Base-by-base conservation (phyloP, 352 stramenopile species). In the Blastocystis sp. region DNA sequence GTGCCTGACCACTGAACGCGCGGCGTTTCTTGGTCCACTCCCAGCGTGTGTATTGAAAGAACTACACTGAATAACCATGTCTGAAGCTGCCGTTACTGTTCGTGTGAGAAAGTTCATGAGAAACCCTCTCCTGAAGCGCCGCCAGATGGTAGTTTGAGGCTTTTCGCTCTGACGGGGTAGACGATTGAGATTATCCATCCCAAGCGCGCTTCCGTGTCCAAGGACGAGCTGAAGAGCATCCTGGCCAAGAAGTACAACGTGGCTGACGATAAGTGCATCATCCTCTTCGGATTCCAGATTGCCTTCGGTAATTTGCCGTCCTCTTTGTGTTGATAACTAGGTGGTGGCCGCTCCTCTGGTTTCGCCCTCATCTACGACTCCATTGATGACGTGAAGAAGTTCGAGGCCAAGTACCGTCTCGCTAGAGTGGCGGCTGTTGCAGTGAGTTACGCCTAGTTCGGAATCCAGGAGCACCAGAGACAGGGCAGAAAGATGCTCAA, bases 211-310 rank as follows among this genome's bases (percentile, higher is more conserved):
- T 71, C 62, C 45, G 62, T 90, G 2, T 65, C 88, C n/a, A 89
- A 89, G 67, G 53, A 90, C 61, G 88, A 90, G 45, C 82, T 90
- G 19, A 89, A 90, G 76, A 64, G 70, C 45, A 80, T 87, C 60
- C 82, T 88, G 53, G 65, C 88, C 60, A 90, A 80, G 41, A 80
- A 76, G 40, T 76, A 81, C 65, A 76, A 90, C 40, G 88, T 88
- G 28, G 52, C 65, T 19, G 88, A 90, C 59, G 80, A 64, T 52
- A 80, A 89, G 41, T 84, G 66, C 53, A 81, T 88, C 40, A 86
- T 90, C 38, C 77, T 89, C 38, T 79, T 88, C 23, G 81, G 78
- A 34, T 88, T 88, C 78, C 78, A 78, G 23, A n/a, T 88, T 88
- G 78, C 78, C 34, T 88, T 88, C 61, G 78, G 78, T 84, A 69